Conservation (phyloP, 352 stramenopile species). For the Phytophthora crassamura region DNA sequence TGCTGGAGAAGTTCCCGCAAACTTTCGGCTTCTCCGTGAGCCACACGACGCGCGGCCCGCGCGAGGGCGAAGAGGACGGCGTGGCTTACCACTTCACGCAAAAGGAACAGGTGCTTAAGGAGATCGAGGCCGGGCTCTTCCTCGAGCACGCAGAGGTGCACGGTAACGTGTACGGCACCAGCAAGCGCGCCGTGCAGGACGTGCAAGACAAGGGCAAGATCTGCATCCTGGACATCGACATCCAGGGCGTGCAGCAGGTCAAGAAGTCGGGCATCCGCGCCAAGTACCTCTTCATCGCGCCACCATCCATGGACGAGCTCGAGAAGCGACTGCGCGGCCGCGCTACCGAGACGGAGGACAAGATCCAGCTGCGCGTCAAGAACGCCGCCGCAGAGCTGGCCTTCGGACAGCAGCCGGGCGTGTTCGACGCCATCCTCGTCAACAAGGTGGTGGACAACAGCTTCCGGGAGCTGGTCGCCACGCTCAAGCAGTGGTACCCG, state of each 20-base stretch:
- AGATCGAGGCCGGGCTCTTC: slow-evolving; percentile 96
- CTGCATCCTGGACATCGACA: slow-evolving; percentile 99
- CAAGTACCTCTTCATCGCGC: slow-evolving; percentile 97
- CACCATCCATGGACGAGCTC: slow-evolving; percentile 95
- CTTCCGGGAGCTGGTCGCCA: slow-evolving; percentile 73
- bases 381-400: slow-evolving; percentile 95
- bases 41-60: slow-evolving; percentile 96
- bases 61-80: slow-evolving; percentile 95
- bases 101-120: slow-evolving; percentile 92
- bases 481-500: slow-evolving; percentile 83
- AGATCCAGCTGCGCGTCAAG: slow-evolving; percentile 92
- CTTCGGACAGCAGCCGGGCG: slow-evolving; percentile 82
- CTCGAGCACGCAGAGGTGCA: slow-evolving; percentile 98
- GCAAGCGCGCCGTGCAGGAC: slow-evolving; percentile 90
- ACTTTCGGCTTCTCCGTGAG: slow-evolving; percentile 97
- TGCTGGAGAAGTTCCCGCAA: slow-evolving; percentile 86
- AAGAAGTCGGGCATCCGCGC: slow-evolving; percentile 88
- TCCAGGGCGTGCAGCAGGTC: slow-evolving; percentile 97
- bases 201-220: slow-evolving; percentile 96
- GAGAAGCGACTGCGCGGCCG: slow-evolving; percentile 95
- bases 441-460: slow-evolving; percentile 90
- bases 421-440: slow-evolving; percentile 91
- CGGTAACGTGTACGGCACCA: slow-evolving; percentile 98
- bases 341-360: slow-evolving; percentile 97
- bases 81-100: slow-evolving; percentile 97